Evolutionary conservation across 192 early-diverging fungal genomes (phyloP).

Genomic region (Linnemannia exigua): DNA sequence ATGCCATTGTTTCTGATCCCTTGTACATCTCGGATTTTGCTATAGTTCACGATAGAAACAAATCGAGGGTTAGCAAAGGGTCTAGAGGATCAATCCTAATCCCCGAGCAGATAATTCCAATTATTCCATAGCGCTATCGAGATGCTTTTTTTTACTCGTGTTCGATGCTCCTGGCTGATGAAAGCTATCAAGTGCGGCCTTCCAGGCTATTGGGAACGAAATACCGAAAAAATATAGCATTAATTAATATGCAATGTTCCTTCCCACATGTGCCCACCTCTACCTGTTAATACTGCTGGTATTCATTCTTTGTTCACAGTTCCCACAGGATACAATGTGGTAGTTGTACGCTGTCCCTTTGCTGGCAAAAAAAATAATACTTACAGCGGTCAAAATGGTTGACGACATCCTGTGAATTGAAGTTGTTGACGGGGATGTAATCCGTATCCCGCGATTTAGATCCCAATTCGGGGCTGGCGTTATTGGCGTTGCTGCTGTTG

Average conservation of each 20-base stretch:
- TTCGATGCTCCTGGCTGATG: slow-evolving; percentile 23
- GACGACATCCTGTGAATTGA: slow-evolving; percentile 53
- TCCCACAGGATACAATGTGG: background rate
- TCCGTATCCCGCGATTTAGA: slow-evolving; percentile 10
- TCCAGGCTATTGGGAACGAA: slow-evolving; percentile 52
- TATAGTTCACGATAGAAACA: background rate
- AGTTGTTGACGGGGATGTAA: slow-evolving; percentile 46
- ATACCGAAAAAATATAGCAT: background rate
- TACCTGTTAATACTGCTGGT: too few species aligned
- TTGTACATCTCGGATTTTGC: slow-evolving; percentile 55
- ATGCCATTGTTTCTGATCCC: slow-evolving; percentile 43
- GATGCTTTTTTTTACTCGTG: background rate
- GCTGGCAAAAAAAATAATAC: background rate
- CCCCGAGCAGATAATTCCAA: background rate
- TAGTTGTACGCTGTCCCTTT: background rate
- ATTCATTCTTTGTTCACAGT: background rate
- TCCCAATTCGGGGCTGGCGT: slow-evolving; percentile 16
- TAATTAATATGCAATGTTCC: background rate
- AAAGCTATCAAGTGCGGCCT: slow-evolving; percentile 27
- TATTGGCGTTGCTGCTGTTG: background rate
- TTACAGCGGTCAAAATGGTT: slow-evolving; percentile 55
- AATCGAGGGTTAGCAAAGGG: too few species aligned
- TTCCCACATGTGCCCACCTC: too few species aligned
- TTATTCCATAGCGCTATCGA: background rate
- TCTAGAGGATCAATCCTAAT: too few species aligned